phyloP scores from a whole-genome alignment of 495 filamentous ascomycete species.

The Tuber melanosporum region DNA sequence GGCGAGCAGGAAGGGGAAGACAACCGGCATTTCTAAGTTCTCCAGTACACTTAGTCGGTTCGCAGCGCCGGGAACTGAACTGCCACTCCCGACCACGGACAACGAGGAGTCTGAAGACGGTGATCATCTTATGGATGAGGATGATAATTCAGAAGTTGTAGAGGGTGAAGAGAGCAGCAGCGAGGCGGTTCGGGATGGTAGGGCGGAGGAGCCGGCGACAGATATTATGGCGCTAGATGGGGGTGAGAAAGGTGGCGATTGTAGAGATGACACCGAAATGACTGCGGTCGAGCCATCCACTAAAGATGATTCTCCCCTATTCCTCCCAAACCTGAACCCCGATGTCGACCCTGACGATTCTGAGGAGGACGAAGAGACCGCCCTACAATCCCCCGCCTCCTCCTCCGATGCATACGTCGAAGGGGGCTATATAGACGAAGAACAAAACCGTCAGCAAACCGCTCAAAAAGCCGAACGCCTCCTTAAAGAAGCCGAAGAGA shows the following conservation, averaged over 20 bases:
- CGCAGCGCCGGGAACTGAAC: constrained; percentile 59
- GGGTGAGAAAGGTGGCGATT: constrained; percentile 6
- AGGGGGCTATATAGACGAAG: constrained; percentile 12
- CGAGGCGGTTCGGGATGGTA: constrained; percentile 18
- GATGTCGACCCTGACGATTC: constrained; percentile 24
- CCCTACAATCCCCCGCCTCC: constrained; percentile 47
- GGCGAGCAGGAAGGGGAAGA: constrained; percentile 15
- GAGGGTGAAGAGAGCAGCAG: constrained; percentile 27
- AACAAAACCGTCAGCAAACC: constrained; percentile 15
- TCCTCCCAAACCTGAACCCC: constrained; percentile 25
- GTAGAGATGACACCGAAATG: background rate
- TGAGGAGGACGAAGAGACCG: constrained; percentile 38
- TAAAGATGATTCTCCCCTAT: constrained; percentile 11
- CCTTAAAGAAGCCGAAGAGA: constrained; percentile 34
- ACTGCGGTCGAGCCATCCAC: constrained; percentile 3
- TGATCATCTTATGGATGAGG: constrained; percentile 28
- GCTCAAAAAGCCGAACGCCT: constrained; percentile 24
- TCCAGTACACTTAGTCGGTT: constrained; percentile 63
- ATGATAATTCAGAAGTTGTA: background rate
- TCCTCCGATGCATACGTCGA: constrained; percentile 56
- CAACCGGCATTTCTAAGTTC: constrained; percentile 28
- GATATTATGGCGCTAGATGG: constrained; percentile 21
- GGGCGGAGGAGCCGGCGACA: constrained; percentile 11
- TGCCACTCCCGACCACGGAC: constrained; percentile 39
- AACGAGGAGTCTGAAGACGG: constrained; percentile 43